These are phyloP conservation scores for Planoprotostelium fungivorum DNA, from an alignment of 78 protist species.

Conservation along the genomic window DNA sequence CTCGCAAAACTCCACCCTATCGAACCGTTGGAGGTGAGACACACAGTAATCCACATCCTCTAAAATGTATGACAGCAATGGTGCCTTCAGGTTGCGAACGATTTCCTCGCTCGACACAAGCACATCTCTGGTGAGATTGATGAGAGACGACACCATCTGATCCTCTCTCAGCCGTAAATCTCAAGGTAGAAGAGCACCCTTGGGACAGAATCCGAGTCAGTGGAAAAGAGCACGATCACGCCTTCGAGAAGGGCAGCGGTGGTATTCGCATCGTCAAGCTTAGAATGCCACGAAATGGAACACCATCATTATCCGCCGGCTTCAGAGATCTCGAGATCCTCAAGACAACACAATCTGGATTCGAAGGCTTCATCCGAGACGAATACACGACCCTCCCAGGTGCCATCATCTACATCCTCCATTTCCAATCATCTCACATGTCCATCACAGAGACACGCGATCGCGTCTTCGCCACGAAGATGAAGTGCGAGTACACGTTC, in stretches of 20 bases:
- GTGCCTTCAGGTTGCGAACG: neutral
- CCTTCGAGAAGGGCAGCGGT: slow-evolving; percentile 40
- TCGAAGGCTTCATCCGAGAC: slow-evolving; percentile 41
- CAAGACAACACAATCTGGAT: slow-evolving; percentile 68
- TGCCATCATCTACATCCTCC: no score
- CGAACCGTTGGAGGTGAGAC: slow-evolving; percentile 25
- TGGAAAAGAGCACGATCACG: slow-evolving; percentile 43
- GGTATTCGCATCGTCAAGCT: slow-evolving; percentile 26
- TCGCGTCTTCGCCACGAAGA: slow-evolving; percentile 40
- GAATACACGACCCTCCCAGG: slow-evolving; percentile 43
- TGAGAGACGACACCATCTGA: neutral
- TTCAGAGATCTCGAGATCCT: slow-evolving; percentile 41
- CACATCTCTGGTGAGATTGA: neutral
- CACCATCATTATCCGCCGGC: slow-evolving; percentile 28
- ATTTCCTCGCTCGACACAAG: neutral
- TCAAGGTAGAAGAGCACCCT: slow-evolving; percentile 28
- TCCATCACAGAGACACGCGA: slow-evolving; percentile 45
- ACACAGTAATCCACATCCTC: neutral
- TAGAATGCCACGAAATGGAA: slow-evolving; percentile 6
- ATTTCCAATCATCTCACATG: no score
- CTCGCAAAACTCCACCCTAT: slow-evolving; percentile 37
- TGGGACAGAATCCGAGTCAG: slow-evolving; percentile 22
- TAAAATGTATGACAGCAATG: neutral
- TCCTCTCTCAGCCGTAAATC: slow-evolving; percentile 19
- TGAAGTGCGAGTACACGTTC: slow-evolving; percentile 39